A percentile compares a stretch with the other conserved stretches of the same genome.
phyloP scores from a whole-genome alignment of 129 eudicot species.

The Escallonia rubra region DNA sequence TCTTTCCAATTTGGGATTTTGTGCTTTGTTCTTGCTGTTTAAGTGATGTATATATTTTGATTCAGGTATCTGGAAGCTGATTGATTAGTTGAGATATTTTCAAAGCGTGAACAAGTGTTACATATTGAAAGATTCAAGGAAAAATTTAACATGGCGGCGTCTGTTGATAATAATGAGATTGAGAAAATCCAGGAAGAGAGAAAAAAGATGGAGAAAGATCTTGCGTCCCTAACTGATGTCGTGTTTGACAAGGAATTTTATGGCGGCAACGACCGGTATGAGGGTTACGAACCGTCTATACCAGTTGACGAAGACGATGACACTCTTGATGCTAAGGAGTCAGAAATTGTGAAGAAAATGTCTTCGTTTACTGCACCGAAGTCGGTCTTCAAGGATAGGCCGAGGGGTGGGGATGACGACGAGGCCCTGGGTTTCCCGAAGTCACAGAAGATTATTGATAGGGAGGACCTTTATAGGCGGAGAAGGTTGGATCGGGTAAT shows the following conservation, averaged over 20 bases:
- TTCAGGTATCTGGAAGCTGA: too few relatives aligned
- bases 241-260: conserved; percentile 82
- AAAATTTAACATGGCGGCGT: conserved; percentile 19
- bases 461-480: conserved; percentile 82
- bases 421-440: conserved; percentile 45
- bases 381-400: conserved; percentile 57
- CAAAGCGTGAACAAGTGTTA: too few relatives aligned
- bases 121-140: too few relatives aligned
- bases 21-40: too few relatives aligned
- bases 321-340: conserved; percentile 46
- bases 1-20: too few relatives aligned
- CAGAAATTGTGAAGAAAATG: conserved; percentile 63
- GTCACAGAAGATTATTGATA: conserved; percentile 54
- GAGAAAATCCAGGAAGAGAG: conserved; percentile 81
- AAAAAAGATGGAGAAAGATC: conserved; percentile 74
- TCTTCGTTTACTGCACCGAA: conserved; percentile 82
- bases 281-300: conserved; percentile 67
- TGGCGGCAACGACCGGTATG: conserved; percentile 42
- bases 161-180: conserved; percentile 55
- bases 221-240: conserved; percentile 54
- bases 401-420: conserved; percentile 52
- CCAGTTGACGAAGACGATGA: conserved; percentile 85
- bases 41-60: too few relatives aligned
- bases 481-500: conserved; percentile 79
- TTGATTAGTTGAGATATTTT: too few relatives aligned